Evolutionary conservation across 2,329 filamentous ascomycete species (phyloP), one percentile per base, ranked within the genome.

Genomic region (Fusarium denticulatum): DNA sequence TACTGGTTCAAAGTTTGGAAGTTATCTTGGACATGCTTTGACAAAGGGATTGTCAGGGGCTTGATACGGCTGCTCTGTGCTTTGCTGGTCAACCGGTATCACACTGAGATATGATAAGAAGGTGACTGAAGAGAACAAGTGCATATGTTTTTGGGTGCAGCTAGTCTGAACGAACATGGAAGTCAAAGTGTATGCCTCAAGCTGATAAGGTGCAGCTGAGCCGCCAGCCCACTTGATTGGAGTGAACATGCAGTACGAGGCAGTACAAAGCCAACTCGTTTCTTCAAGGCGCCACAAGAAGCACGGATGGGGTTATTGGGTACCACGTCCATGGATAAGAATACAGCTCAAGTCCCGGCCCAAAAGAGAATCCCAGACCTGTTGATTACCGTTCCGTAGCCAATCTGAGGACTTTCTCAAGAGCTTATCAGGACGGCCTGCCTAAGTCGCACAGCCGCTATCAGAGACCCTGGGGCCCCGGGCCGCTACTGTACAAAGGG

Each of bases 361-460:
- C 53, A 52, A 53, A 28, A 55, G 42, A 28, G 45, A 56, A 61
- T 52, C 61, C 61, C 34, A 64, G 61, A 45, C 67, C 30, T 43
- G 26, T 60, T 46, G 45, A 67, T 45, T 53, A 60, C 52, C 34
- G 32, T 40, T 40, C 42, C 40, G 47, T 45, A 57, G 36, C 65
- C 61, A 75, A 75, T 74, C 65, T 70, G 26, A 57, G 59, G 39
- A 37, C 71, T 55, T 32, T 58, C 55, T 53, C 52, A 43, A 40
- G 56, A 34, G 42, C 72, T 74, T 74, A 74, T 74, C 72, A 72
- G 45, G 53, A 57, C 46, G 42, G 46, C 26, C 49, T 63, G 50
- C 40, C 26, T 37, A 40, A 69, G 43, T 67, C 58, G 53, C 42
- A 34, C 34, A 60, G 34, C 63, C 52, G 37, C 42, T 69, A 74